Evolutionary conservation across 192 early-diverging fungal species (phyloP).

Genomic region (Coemansia brasiliensis): DNA sequence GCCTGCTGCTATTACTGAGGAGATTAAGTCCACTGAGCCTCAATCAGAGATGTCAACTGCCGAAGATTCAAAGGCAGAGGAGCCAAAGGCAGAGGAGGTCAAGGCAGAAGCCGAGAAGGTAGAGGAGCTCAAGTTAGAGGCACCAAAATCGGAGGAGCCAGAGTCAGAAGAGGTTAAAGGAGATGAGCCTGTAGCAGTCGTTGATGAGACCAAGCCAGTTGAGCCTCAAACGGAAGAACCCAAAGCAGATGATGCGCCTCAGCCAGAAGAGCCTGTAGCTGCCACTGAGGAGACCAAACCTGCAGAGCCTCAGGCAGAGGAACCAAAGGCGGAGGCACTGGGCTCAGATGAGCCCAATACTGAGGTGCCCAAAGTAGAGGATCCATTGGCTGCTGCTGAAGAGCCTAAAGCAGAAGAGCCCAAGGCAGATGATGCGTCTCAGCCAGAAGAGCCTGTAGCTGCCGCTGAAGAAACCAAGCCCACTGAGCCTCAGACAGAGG

Average conservation of each 20-base stretch:
- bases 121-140: background rate
- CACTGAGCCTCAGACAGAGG: background rate
- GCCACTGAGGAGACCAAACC: background rate
- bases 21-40: background rate
- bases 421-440: background rate
- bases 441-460: background rate
- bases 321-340: background rate
- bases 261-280: background rate
- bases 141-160: too few relatives aligned
- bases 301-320: background rate
- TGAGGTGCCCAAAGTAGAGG: too few relatives aligned
- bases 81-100: background rate
- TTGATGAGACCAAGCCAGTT: background rate
- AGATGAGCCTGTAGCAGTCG: background rate
- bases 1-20: background rate
- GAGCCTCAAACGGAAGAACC: background rate
- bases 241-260: too few relatives aligned
- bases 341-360: background rate
- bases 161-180: background rate
- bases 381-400: too few relatives aligned
- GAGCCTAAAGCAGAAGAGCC: constrained; percentile 2
- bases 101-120: background rate
- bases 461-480: background rate
- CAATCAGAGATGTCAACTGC: background rate
- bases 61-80: constrained; percentile 1